Evolutionary conservation across 148 eudicot species (phyloP), one percentile per base, ranked within the genome.

Genomic region (Fagopyrum esculentum): DNA sequence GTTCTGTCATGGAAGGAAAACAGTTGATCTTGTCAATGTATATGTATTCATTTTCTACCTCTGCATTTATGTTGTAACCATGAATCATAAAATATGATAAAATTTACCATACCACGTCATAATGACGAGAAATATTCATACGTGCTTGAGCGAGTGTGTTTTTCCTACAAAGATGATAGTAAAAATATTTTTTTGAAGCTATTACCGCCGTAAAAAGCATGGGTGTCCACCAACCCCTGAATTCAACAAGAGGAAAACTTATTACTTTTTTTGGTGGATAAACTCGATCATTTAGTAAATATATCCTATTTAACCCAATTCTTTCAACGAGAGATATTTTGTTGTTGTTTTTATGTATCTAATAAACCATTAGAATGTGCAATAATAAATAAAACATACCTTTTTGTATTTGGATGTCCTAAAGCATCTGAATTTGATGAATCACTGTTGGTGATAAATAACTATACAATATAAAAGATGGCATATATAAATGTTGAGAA

Each of bases 221-320:
- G 17, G 99, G 99, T 57, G 96, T 88, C 99, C 99, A 92, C 98
- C 98, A 94, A 48, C 96, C 96, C 87, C 96, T 94, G 79, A 19
- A 69, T 16, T 2, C 13, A 17, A 0, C 45, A 1, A 22, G 3
- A 43, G 69, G 48, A 71, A 22, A 72, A 50, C n/a, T 56, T 22
- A 22, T 22, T 22, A 22, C 26, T 22, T 22, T 22, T 22, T 22
- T 22, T 22, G 26, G 26, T 22, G 26, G 26, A 22, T 22, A 22
- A 22, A 22, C 26, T 22, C 26, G 26, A 22, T 22, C 26, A 22
- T 22, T 22, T 22, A 22, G 26, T 22, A 22, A 22, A 22, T 22
- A 22, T 22, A 22, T 22, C 0, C 26, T 22, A 22, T 22, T 22
- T 22, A 22, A 22, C 26, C 26, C 26, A 22, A 22, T 22, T 22